A percentile compares a stretch with the other conserved stretches of the same genome.
Evolutionary conservation across 2,329 filamentous ascomycete species (phyloP).

Genomic region (Cladosporium sp.): DNA sequence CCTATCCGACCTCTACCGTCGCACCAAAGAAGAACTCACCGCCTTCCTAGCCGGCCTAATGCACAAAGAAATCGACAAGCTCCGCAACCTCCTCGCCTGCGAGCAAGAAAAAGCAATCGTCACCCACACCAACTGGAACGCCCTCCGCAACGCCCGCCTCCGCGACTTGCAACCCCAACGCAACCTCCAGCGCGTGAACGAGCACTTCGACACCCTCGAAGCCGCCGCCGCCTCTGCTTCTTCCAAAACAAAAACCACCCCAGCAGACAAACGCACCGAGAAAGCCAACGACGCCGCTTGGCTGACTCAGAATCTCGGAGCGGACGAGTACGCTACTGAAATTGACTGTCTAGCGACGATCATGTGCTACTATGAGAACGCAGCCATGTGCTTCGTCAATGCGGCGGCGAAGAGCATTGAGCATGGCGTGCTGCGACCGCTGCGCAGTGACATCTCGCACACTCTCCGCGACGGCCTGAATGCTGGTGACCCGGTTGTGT

Average conservation of each 20-base stretch:
- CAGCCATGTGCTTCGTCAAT: constrained; percentile 65
- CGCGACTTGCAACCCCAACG: constrained; percentile 32
- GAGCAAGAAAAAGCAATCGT: constrained; percentile 16
- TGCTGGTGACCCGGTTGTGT: constrained; percentile 23
- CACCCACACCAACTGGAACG: neutral
- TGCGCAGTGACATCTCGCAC: neutral
- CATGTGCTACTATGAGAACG: constrained; percentile 65
- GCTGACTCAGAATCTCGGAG: constrained; percentile 46
- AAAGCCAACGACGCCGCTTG: constrained; percentile 32
- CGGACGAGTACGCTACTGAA: constrained; percentile 51
- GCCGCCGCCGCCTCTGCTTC: neutral
- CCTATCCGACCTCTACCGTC: neutral
- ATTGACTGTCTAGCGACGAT: constrained; percentile 7
- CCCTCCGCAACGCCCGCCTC: constrained; percentile 21
- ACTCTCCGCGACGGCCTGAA: constrained; percentile 11
- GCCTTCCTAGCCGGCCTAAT: constrained; percentile 35
- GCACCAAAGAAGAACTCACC: constrained; percentile 31
- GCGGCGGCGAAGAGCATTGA: constrained; percentile 32
- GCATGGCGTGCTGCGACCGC: neutral
- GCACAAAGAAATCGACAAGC: constrained; percentile 33
- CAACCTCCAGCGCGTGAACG: constrained; percentile 27
- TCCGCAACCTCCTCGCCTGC: constrained; percentile 35
- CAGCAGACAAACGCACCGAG: constrained; percentile 29
- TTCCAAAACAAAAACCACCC: neutral
- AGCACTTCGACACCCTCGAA: constrained; percentile 32